Evolutionary conservation across 164 flowering plant genomes (phyloP).

Genomic region (Vitis amurensis): DNA sequence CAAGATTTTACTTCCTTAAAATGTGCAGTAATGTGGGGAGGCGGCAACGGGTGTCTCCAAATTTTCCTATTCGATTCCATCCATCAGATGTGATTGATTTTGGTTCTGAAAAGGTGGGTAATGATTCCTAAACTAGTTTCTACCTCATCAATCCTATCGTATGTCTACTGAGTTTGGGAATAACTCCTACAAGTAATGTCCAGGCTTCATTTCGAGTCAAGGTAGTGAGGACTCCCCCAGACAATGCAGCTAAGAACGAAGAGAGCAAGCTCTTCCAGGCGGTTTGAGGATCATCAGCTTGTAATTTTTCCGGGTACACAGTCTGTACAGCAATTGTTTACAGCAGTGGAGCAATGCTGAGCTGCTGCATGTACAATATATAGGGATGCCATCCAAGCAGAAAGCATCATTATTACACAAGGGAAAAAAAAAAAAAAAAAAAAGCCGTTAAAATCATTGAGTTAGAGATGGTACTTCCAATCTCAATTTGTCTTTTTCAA

Average conservation of each 20-base stretch:
- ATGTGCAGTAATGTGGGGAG: constrained; percentile 76
- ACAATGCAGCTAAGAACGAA: constrained; percentile 14
- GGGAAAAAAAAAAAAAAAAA: no score
- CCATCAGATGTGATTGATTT: constrained; percentile 77
- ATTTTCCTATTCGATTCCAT: constrained; percentile 68
- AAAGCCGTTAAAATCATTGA: no score
- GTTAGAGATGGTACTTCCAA: no score
- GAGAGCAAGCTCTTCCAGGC: constrained; percentile 36
- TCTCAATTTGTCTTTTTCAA: no score
- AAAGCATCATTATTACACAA: no score
- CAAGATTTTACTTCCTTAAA: background rate
- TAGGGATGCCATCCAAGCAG: no score
- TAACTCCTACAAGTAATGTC: constrained; percentile 2
- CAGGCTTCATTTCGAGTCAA: constrained; percentile 77
- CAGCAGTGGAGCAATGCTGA: background rate
- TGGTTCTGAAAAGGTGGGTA: constrained; percentile 62
- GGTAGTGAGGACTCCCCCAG: constrained; percentile 41
- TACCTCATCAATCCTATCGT: background rate
- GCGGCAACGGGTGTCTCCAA: constrained; percentile 61
- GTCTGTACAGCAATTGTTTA: constrained; percentile 36
- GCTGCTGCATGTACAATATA: no score
- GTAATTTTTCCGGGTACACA: background rate
- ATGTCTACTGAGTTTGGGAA: background rate
- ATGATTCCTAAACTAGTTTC: constrained; percentile 3
- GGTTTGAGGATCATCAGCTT: constrained; percentile 10